Evolutionary conservation across 768 basidiomycete genomes (phyloP).

Genomic region (Boletus speciosus): DNA sequence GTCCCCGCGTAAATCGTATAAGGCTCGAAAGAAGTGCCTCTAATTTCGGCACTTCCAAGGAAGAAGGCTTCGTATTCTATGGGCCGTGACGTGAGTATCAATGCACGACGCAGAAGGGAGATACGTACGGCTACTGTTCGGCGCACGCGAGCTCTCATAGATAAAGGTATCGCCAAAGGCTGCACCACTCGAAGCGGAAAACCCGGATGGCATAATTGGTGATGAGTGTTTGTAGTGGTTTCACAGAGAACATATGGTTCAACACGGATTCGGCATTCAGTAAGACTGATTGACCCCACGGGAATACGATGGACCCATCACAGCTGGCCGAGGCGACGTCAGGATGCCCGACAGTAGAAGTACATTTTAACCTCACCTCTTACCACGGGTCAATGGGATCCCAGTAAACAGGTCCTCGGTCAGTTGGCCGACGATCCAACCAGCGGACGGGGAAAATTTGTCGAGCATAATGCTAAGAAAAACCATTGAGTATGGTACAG

Average conservation of each 20-base stretch:
- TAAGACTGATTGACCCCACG: slow-evolving; percentile 6
- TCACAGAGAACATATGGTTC: slow-evolving; percentile 15
- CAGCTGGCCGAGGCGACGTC: not conserved
- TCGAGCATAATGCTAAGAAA: not conserved
- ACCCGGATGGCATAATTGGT: slow-evolving; percentile 6
- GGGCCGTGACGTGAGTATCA: not conserved
- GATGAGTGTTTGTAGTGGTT: slow-evolving; percentile 6
- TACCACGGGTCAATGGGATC: slow-evolving; percentile 12
- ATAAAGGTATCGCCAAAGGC: slow-evolving; percentile 1
- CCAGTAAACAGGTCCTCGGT: slow-evolving; percentile 11
- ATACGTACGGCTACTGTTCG: slow-evolving; percentile 7
- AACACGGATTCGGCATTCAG: slow-evolving; percentile 6
- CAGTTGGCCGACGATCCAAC: not conserved
- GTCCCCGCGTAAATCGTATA: slow-evolving; percentile 11
- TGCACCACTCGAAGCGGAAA: slow-evolving; percentile 1
- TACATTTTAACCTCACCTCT: not conserved
- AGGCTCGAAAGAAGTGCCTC: slow-evolving; percentile 2
- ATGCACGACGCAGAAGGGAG: not conserved
- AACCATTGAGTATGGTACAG: not conserved
- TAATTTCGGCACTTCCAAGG: slow-evolving; percentile 10
- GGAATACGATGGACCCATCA: slow-evolving; percentile 10
- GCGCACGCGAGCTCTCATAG: not conserved
- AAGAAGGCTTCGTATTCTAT: slow-evolving; percentile 8
- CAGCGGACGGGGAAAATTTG: not conserved
- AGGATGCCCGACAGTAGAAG: not conserved